phyloP scores from a whole-genome alignment of 768 basidiomycete genomes.

The Lentinus brumalis region DNA sequence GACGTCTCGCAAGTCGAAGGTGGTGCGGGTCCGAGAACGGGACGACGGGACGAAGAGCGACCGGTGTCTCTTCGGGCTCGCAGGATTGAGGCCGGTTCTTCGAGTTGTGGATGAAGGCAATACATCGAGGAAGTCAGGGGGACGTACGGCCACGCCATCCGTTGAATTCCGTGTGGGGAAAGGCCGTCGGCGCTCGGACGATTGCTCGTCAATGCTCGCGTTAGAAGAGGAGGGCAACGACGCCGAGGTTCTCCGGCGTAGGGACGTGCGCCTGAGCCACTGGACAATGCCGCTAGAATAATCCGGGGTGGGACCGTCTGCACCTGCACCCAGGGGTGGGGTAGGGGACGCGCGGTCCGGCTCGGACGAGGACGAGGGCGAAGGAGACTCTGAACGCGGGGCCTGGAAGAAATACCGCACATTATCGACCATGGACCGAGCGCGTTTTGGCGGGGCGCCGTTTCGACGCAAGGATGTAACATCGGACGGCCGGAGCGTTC shows the following conservation, averaged over 20 bases:
- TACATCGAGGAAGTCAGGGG: neutral
- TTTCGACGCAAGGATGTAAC: conserved; percentile 27
- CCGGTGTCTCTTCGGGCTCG: conserved; percentile 20
- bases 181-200: conserved; percentile 23
- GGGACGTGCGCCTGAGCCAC: conserved; percentile 17
- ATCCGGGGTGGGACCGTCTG: conserved; percentile 28
- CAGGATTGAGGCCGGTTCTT: conserved; percentile 2
- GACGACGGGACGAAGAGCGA: conserved; percentile 23
- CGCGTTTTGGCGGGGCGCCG: conserved; percentile 41
- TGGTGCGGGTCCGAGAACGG: conserved; percentile 16
- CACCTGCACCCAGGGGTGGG: conserved; percentile 12
- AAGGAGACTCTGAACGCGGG: conserved; percentile 7
- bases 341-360: conserved; percentile 13
- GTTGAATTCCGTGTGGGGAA: conserved; percentile 14
- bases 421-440: conserved; percentile 61
- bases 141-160: conserved; percentile 9
- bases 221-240: conserved; percentile 22
- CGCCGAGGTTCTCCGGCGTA: conserved; percentile 18
- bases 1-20: neutral
- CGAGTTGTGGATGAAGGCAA: neutral
- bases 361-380: conserved; percentile 39
- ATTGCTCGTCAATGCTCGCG: conserved; percentile 1
- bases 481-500: conserved; percentile 30
- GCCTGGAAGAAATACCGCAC: conserved; percentile 58
- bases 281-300: conserved; percentile 12